Base-by-base conservation (phyloP, 768 basidiomycete genomes). In the Xerocomellus intermedius region DNA sequence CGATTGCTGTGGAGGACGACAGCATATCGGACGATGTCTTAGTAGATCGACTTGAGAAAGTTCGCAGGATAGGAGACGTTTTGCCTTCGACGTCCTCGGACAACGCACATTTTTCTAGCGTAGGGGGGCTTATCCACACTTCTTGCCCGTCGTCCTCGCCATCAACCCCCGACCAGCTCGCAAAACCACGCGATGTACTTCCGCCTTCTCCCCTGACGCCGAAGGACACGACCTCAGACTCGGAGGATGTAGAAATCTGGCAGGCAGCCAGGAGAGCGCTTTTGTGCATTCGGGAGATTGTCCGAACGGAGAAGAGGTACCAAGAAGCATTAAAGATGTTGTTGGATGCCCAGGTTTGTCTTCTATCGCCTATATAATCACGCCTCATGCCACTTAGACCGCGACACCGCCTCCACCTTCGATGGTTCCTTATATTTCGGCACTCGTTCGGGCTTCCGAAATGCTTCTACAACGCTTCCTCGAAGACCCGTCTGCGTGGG, bases 401-500 rank as follows among this genome's bases (percentile, higher is more conserved):
- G 28, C 69, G 8, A 66, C 76, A 8, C 73, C 77, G 1, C 80
- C 83, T 21, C 80, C 85, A 8, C 69, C 80, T 17, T 70, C 79
- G 14, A 79, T 87, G 75, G 63, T 77, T 21, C 64, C 74, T 10
- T 79, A 86, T 58, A 70, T 83, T 14, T 79, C 75, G 17, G 75
- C 73, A 8, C 77, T 88, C 12, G 72, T 83, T 35, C 61, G 65
- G 17, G 79, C 75, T 19, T 86, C 84, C 28, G 75, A 80, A 48
- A 67, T 68, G 17, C 72, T 86, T 39, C 59, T 85, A n/a, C 69
- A 68, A 19, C 69, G 70, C n/a, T 77, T 85, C 64, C 76, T 81
- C 33, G 75, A 77, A 42, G 85, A 87, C 50, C 86, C 86, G 14
- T 85, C 83, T 42, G 83, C 82, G 3, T 80, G 78, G 74, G 86